Conservation (phyloP, 129 eudicot species). For the Pittosporum tobira region DNA sequence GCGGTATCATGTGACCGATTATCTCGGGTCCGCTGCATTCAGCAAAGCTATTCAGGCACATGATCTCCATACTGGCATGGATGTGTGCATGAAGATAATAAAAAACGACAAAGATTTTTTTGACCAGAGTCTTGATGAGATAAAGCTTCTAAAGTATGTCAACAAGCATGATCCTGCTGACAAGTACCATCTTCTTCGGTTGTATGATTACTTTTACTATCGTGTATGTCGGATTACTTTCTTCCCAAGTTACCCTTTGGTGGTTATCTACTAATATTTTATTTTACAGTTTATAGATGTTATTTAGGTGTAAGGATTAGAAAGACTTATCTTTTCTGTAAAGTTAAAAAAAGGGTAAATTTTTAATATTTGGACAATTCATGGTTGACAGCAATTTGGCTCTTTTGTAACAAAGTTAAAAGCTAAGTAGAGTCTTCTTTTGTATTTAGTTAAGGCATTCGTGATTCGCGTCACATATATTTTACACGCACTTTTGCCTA, state of each 20-base stretch:
- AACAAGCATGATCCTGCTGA: constrained; percentile 97
- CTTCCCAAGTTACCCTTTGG: constrained; percentile 3
- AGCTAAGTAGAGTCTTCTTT: too few relatives aligned
- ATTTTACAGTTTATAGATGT: background rate
- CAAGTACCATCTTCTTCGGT: constrained; percentile 85
- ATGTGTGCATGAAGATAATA: constrained; percentile 92
- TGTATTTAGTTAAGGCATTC: too few relatives aligned
- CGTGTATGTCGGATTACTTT: constrained; percentile 53
- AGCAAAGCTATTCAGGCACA: constrained; percentile 99
- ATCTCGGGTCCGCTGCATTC: constrained; percentile 99
- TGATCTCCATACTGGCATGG: constrained; percentile 98
- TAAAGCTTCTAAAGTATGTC: constrained; percentile 90
- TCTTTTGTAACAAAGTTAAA: too few relatives aligned
- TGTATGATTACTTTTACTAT: constrained; percentile 94
- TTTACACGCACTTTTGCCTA: too few relatives aligned
- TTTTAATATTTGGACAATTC: too few relatives aligned
- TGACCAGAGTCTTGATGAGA: constrained; percentile 99
- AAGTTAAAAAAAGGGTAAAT: too few relatives aligned
- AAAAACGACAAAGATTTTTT: constrained; percentile 96
- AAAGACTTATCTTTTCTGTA: too few relatives aligned
- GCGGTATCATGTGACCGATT: constrained; percentile 97
- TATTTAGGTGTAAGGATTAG: background rate
- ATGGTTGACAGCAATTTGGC: too few relatives aligned
- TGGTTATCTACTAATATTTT: background rate
- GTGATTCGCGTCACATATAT: too few relatives aligned